phyloP scores from a whole-genome alignment of 305 asterid species.

The Ilex paraguariensis region DNA sequence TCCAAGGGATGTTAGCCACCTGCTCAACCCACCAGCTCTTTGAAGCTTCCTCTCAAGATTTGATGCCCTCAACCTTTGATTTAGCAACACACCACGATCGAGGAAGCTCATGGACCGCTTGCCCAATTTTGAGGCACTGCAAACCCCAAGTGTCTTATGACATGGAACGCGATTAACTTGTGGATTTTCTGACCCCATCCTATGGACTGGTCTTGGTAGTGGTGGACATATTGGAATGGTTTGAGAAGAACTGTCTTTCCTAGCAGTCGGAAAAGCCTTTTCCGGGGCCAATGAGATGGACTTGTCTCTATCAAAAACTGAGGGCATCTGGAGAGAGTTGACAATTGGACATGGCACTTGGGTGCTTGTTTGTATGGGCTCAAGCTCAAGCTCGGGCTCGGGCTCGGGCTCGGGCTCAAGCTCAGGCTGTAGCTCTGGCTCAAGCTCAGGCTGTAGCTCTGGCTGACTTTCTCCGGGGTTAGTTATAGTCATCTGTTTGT shows the following conservation, averaged over 20 bases:
- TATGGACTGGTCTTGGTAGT: conserved; percentile 23
- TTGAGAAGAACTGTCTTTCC: conserved; percentile 24
- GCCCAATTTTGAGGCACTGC: conserved; percentile 19
- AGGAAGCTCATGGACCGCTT: conserved; percentile 32
- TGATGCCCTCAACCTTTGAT: conserved; percentile 55
- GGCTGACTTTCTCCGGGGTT: conserved; percentile 27
- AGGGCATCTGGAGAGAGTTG: conserved; percentile 21
- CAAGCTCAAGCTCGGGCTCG: neutral
- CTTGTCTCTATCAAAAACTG: conserved; percentile 38
- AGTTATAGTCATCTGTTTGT: conserved; percentile 22
- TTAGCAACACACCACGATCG: conserved; percentile 31
- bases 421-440: conserved; percentile 17
- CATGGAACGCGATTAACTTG: conserved; percentile 22
- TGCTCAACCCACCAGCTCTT: conserved; percentile 82
- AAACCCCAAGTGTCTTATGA: conserved; percentile 13
- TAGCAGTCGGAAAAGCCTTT: conserved; percentile 20
- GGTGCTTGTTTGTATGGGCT: conserved; percentile 22
- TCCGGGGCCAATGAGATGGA: conserved; percentile 33
- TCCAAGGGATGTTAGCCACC: conserved; percentile 83
- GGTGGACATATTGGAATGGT: conserved; percentile 24
- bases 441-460: conserved; percentile 13
- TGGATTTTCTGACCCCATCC: conserved; percentile 27
- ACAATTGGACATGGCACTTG: conserved; percentile 21
- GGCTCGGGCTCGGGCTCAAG: too few relatives aligned
- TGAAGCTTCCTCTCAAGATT: conserved; percentile 57